Conservation (phyloP, 2,329 filamentous ascomycete genomes). For the Ceratocystis diversiconidia region DNA sequence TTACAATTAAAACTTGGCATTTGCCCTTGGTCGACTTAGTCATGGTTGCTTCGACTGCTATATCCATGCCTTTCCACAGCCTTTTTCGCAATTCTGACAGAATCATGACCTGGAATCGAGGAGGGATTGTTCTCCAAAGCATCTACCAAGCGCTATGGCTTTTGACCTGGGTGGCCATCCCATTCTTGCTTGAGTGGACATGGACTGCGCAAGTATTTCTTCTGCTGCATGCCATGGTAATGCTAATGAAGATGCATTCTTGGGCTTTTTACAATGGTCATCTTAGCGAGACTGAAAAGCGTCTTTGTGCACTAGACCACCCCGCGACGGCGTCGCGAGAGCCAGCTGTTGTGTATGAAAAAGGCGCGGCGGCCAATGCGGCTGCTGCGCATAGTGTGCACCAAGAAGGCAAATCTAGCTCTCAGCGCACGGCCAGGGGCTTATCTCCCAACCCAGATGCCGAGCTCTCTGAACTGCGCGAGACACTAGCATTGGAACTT, state of each 20-base stretch:
- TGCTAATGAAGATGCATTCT: conserved; percentile 99
- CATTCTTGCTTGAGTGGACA: conserved; percentile 77
- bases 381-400: conserved; percentile 20
- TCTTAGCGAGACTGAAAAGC: conserved; percentile 70
- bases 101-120: conserved; percentile 56
- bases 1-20: conserved; percentile 80
- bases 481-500: conserved; percentile 78
- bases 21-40: conserved; percentile 67
- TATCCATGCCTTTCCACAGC: conserved; percentile 61
- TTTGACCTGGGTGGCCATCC: conserved; percentile 65
- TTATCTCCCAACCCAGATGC: conserved; percentile 26
- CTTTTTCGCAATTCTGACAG: conserved; percentile 42
- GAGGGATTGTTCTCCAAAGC: conserved; percentile 73
- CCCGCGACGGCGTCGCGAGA: conserved; percentile 50
- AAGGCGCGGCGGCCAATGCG: conserved; percentile 31
- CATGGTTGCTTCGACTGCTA: conserved; percentile 65
- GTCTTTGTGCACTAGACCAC: conserved; percentile 63
- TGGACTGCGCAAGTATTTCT: conserved; percentile 97
- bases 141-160: conserved; percentile 70
- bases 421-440: conserved; percentile 21
- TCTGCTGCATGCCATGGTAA: conserved; percentile 72
- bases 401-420: background rate
- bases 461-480: conserved; percentile 56
- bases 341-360: conserved; percentile 61
- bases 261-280: conserved; percentile 98